Percentiles rank a stretch among this genome's conserved stretches.
Evolutionary conservation across 129 eudicot species (phyloP).

Genomic region (Chrysanthemum lavandulifolium): DNA sequence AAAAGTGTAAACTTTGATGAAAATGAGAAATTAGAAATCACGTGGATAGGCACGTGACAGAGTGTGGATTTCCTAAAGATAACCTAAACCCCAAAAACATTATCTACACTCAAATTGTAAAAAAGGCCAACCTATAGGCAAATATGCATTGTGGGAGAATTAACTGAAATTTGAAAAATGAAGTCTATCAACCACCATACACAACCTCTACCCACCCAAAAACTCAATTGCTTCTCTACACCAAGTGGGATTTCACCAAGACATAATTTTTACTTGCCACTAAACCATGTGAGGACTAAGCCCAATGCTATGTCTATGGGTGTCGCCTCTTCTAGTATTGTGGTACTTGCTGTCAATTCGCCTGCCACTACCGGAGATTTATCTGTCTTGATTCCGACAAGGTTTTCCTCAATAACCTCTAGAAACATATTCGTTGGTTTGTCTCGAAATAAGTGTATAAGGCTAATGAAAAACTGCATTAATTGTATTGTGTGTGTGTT

Average conservation of each 20-base stretch:
- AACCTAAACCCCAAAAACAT: slow-evolving; percentile 27
- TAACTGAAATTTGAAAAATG: slow-evolving; percentile 27
- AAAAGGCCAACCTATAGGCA: slow-evolving; percentile 5
- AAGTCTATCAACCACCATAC: slow-evolving; percentile 29
- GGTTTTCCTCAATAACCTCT: slow-evolving; percentile 28
- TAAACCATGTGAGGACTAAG: slow-evolving; percentile 26
- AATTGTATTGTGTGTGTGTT: neutral
- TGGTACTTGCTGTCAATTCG: slow-evolving; percentile 31
- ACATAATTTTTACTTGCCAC: neutral
- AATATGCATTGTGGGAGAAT: neutral
- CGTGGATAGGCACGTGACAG: slow-evolving; percentile 20
- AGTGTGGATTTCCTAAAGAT: slow-evolving; percentile 15
- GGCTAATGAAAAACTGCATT: neutral
- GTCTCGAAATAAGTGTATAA: too few relatives aligned
- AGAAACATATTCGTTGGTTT: too few relatives aligned
- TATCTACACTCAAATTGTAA: slow-evolving; percentile 22
- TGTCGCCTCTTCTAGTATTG: slow-evolving; percentile 31
- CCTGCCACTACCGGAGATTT: slow-evolving; percentile 41
- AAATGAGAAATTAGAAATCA: neutral
- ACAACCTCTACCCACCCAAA: slow-evolving; percentile 12
- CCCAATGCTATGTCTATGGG: slow-evolving; percentile 29
- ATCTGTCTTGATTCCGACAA: slow-evolving; percentile 46
- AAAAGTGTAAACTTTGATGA: neutral
- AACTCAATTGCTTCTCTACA: slow-evolving; percentile 16
- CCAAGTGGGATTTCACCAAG: slow-evolving; percentile 1